Evolutionary conservation across 2,329 filamentous ascomycete genomes (phyloP).

Genomic region (Fusarium veterinarium): DNA sequence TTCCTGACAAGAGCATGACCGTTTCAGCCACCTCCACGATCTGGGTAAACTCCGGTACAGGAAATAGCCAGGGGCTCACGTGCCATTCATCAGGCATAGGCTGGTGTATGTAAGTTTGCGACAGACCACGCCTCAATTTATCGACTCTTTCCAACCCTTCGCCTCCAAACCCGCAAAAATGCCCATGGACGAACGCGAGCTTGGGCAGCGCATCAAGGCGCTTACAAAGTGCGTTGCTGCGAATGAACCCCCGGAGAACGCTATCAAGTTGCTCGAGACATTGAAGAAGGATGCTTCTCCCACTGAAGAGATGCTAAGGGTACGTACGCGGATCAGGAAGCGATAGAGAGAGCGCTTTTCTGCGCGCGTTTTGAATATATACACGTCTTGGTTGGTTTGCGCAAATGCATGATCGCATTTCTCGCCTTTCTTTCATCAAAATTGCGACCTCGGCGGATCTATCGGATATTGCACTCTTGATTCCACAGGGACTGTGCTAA

Average conservation of each 20-base stretch:
- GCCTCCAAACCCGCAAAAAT: conserved; percentile 7
- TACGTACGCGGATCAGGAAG: conserved; percentile 59
- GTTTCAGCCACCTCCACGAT: not conserved
- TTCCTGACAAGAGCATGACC: not conserved
- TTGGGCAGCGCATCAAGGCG: conserved; percentile 80
- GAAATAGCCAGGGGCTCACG: conserved; percentile 21
- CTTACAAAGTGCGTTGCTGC: conserved; percentile 81
- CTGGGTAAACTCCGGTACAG: conserved; percentile 30
- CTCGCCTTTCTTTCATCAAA: not conserved
- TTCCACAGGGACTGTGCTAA: conserved; percentile 19
- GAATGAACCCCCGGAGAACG: conserved; percentile 78
- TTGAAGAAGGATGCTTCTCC: conserved; percentile 84
- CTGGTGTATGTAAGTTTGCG: conserved; percentile 21
- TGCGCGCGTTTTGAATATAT: conserved; percentile 6
- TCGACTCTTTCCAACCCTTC: conserved; percentile 3
- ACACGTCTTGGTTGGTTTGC: conserved; percentile 18
- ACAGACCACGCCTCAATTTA: conserved; percentile 15
- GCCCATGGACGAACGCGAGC: conserved; percentile 83
- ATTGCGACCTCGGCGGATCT: not conserved
- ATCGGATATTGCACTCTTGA: not conserved
- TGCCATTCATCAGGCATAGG: conserved; percentile 25
- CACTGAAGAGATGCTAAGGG: conserved; percentile 89
- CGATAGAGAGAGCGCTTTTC: not conserved
- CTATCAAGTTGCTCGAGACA: conserved; percentile 79
- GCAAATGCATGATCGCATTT: conserved; percentile 37